phyloP scores from a whole-genome alignment of 805 yeast genomes.

The Hanseniaspora lachancei region DNA sequence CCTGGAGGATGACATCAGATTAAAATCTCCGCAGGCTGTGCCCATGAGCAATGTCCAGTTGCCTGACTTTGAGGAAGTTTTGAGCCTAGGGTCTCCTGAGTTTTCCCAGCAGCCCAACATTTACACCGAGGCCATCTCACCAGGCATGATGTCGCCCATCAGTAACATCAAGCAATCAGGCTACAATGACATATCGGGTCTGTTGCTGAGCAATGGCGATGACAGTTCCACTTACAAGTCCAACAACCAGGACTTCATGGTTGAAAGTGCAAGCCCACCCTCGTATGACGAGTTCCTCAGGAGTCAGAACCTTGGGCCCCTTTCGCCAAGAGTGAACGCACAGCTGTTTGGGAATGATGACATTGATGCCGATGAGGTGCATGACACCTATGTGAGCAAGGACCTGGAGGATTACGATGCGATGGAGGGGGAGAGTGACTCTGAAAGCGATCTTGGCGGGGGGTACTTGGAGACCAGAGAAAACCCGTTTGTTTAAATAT shows the following conservation, averaged over 20 bases:
- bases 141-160: slow-evolving; percentile 2
- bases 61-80: slow-evolving; percentile 10
- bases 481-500: slow-evolving; percentile 2
- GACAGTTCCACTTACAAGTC: slow-evolving; percentile 21
- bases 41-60: slow-evolving; percentile 2
- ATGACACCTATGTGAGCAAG: slow-evolving; percentile 2
- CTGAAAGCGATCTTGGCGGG: slow-evolving; percentile 9
- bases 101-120: neutral
- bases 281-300: slow-evolving; percentile 8
- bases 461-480: slow-evolving; percentile 5
- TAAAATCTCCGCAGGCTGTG: slow-evolving; percentile 9
- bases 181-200: neutral
- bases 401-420: slow-evolving; percentile 13
- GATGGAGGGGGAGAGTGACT: slow-evolving; percentile 9
- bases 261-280: neutral
- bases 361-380: neutral
- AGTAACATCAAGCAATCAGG: neutral
- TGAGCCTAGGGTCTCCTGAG: slow-evolving; percentile 6
- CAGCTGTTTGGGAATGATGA: slow-evolving; percentile 1
- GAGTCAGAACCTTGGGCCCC: slow-evolving; percentile 5
- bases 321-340: slow-evolving; percentile 4
- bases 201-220: slow-evolving; percentile 25
- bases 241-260: neutral
- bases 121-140: neutral
- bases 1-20: slow-evolving; percentile 5